Base-by-base conservation (phyloP, 108 stramenopile species). In the Fragilaria crotonensis region DNA sequence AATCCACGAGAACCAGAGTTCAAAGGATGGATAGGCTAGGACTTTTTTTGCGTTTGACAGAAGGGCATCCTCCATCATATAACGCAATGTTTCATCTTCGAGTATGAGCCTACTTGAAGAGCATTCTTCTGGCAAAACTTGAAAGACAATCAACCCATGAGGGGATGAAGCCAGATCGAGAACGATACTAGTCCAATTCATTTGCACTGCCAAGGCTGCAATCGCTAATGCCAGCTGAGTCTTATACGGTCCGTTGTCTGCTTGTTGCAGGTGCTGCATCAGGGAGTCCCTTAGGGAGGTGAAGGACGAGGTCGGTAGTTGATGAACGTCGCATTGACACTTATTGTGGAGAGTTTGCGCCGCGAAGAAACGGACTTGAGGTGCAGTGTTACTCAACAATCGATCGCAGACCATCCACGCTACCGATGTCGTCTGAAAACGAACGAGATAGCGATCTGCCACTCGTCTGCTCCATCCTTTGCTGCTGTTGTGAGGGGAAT, bases 331-430 rank as follows among this genome's bases (percentile, higher is more conserved):
- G 57, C 52, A 50, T 45, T 73, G 83, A 58, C 87, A 89, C 76
- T 93, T 93, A 25, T 73, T 71, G 50, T 85, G 85, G 31, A 93
- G 61, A 7, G 91, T 93, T 60, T 89, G 91, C 0, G 91, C 87
- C 5, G 91, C 91, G 74, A 89, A 93, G 69, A 93, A 89, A 25
- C 79, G 83, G 5, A 70, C 75, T 54, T 86, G 85, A 30, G 78
- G 77, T 25, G 73, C 61, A 33, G 28, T 32, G 11, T 48, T 55
- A 48, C 41, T 58, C 26, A 90, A 59, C 57, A 91, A 62, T 5
- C 78, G 80, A 72, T 88, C 86, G 59, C 85, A 87, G 3, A 91
- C 83, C 65, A 84, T 77, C 90, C 90, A 91, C 1, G 84, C 77
- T 0, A 86, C 72, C 41, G 78, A 54, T 0, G 76, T 61, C 0